A percentile compares a stretch with the other conserved stretches of the same genome.
phyloP scores from a whole-genome alignment of 2,329 filamentous ascomycete genomes.

The Lachnellula hyalina region DNA sequence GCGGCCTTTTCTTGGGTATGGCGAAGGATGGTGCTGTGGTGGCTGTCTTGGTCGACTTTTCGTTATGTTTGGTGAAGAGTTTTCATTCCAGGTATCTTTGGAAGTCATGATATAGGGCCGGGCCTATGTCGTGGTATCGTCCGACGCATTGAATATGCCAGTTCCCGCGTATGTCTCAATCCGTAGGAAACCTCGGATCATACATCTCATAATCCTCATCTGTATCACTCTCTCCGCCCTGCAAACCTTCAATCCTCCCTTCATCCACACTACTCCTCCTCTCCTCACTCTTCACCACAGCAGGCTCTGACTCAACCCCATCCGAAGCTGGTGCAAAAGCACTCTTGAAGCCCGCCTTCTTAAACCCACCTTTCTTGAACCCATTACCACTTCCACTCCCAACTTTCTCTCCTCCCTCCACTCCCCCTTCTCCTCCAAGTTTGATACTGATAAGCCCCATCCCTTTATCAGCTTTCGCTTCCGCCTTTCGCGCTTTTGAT shows the following conservation, averaged over 20 bases:
- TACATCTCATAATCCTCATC: slow-evolving; percentile 69
- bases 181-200: slow-evolving; percentile 54
- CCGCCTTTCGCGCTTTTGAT: slow-evolving; percentile 60
- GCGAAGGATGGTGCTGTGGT: too few relatives aligned
- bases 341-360: slow-evolving; percentile 79
- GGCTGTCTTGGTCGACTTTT: too few relatives aligned
- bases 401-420: slow-evolving; percentile 2
- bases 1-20: too few relatives aligned
- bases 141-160: neutral
- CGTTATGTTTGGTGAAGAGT: neutral
- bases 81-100: neutral
- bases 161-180: slow-evolving; percentile 37
- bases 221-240: slow-evolving; percentile 59
- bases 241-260: slow-evolving; percentile 26
- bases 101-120: neutral
- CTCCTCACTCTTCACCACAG: slow-evolving; percentile 33
- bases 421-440: slow-evolving; percentile 38
- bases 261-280: slow-evolving; percentile 24
- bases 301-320: slow-evolving; percentile 30
- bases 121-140: neutral
- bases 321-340: slow-evolving; percentile 57
- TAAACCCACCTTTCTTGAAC: slow-evolving; percentile 67
- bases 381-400: slow-evolving; percentile 36
- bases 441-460: slow-evolving; percentile 62
- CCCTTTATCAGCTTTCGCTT: slow-evolving; percentile 61